A percentile compares a stretch with the other conserved stretches of the same genome.
These are phyloP conservation scores for Isabelozyma gotoi DNA, from an alignment of 805 yeast genomes.

Conservation along the genomic window DNA sequence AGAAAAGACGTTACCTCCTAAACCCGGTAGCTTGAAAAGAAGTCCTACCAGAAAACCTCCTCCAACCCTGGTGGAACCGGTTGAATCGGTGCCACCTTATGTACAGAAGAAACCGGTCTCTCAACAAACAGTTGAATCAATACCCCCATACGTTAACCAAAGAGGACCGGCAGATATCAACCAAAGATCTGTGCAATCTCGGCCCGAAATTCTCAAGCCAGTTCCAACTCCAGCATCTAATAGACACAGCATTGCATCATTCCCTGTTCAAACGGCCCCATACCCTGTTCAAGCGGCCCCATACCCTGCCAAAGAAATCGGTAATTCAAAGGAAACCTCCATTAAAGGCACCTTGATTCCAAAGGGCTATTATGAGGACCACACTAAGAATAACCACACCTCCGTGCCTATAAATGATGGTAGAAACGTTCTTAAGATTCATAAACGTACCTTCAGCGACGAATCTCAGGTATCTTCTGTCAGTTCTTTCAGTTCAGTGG, in stretches of 20 bases:
- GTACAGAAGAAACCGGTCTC: neutral
- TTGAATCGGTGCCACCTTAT: neutral
- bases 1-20: conserved; percentile 5
- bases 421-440: conserved; percentile 11
- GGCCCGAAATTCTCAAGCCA: neutral
- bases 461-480: conserved; percentile 39
- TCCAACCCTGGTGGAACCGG: conserved; percentile 1
- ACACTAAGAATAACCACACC: neutral
- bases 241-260: neutral
- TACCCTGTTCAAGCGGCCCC: no score
- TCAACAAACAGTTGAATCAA: neutral
- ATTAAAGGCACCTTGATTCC: neutral
- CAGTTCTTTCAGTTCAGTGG: conserved; percentile 35
- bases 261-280: no score
- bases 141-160: neutral
- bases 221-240: neutral
- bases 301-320: neutral
- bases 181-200: no score
- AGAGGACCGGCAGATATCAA: no score
- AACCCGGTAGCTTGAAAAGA: conserved; percentile 4
- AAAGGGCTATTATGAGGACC: neutral
- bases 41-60: conserved; percentile 10
- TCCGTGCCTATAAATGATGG: conserved; percentile 7
- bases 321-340: neutral
- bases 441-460: conserved; percentile 34